A percentile compares a stretch with the other conserved stretches of the same genome.
These are phyloP conservation scores for Theobroma cacao DNA, from an alignment of 345 rosid species.

Conservation along the genomic window DNA sequence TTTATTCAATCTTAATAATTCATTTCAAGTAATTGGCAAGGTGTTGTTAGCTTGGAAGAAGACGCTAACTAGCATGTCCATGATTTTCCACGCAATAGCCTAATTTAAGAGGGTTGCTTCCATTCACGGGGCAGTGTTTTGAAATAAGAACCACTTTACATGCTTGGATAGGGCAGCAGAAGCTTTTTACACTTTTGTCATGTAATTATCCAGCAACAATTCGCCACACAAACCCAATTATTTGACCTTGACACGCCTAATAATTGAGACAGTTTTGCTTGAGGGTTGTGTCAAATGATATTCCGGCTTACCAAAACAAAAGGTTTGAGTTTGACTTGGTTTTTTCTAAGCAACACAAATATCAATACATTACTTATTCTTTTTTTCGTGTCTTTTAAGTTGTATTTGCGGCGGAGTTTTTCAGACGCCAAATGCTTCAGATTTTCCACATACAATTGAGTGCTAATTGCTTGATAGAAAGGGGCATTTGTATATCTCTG, in stretches of 20 bases:
- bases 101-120: background rate
- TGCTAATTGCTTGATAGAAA: too few species aligned
- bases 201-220: background rate
- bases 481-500: too few species aligned
- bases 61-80: background rate
- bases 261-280: background rate
- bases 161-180: background rate
- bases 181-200: background rate
- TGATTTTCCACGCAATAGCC: background rate
- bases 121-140: background rate
- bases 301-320: background rate
- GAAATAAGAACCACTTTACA: background rate
- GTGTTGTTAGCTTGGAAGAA: background rate
- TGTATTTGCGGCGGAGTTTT: background rate
- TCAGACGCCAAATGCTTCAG: background rate
- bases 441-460: background rate
- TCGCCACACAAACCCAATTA: background rate
- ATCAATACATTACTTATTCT: background rate
- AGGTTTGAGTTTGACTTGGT: background rate
- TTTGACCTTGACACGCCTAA: background rate
- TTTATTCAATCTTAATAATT: background rate
- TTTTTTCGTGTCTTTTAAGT: background rate
- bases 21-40: background rate
- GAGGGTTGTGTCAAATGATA: background rate
- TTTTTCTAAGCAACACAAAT: background rate